phyloP scores from a whole-genome alignment of 2,329 filamentous ascomycete species.

The Stemphylium beticola region DNA sequence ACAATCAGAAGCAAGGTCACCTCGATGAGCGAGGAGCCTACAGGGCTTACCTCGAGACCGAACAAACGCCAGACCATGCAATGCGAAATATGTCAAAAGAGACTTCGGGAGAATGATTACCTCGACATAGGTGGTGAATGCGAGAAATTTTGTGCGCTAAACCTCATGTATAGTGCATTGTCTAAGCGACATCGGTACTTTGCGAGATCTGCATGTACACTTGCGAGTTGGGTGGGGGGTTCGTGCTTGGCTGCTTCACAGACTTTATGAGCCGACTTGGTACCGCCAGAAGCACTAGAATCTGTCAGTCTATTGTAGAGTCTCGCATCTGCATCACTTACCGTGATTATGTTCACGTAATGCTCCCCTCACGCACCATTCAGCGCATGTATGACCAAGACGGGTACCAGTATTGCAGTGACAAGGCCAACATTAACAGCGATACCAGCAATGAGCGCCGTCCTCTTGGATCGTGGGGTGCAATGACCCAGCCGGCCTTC shows the following conservation, averaged over 20 bases:
- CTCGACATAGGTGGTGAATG: not conserved
- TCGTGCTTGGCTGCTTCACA: not conserved
- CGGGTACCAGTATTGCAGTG: slow-evolving; percentile 32
- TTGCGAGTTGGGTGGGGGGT: not conserved
- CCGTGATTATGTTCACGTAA: not conserved
- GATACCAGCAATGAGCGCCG: slow-evolving; percentile 40
- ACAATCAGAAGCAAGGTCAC: not conserved
- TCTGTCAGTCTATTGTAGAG: not conserved
- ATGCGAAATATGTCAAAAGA: slow-evolving; percentile 11
- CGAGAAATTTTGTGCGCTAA: not conserved
- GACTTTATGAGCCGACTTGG: no score
- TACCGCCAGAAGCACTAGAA: not conserved
- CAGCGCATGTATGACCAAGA: slow-evolving; percentile 31
- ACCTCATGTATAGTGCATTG: not conserved
- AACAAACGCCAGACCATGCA: slow-evolving; percentile 15
- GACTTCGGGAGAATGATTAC: not conserved
- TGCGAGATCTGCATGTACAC: not conserved
- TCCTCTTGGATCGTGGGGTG: slow-evolving; percentile 36
- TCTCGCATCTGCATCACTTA: not conserved
- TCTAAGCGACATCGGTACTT: not conserved
- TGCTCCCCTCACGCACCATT: slow-evolving; percentile 16
- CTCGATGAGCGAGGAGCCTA: not conserved
- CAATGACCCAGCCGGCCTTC: slow-evolving; percentile 41
- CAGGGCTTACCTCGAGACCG: not conserved
- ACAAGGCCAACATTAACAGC: slow-evolving; percentile 34